Evolutionary conservation across 768 basidiomycete genomes (phyloP).

Genomic region (Macrolepiota albuminosa): DNA sequence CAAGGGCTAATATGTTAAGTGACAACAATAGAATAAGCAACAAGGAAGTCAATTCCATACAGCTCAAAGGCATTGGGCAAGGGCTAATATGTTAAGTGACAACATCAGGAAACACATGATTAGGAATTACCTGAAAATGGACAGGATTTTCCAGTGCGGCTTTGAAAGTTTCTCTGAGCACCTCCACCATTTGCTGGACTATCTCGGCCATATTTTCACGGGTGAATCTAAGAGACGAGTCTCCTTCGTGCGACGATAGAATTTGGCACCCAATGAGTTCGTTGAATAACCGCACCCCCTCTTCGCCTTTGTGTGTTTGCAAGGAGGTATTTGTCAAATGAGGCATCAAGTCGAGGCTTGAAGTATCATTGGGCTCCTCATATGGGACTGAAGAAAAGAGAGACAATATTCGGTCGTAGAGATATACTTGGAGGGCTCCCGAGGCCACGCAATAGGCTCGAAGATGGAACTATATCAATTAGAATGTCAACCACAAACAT

Average conservation of each 20-base stretch:
- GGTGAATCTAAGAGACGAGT: conserved; percentile 19
- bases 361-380: conserved; percentile 33
- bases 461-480: conserved; percentile 77
- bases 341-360: conserved; percentile 49
- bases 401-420: conserved; percentile 80
- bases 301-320: conserved; percentile 63
- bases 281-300: conserved; percentile 70
- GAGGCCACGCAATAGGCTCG: conserved; percentile 81
- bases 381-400: conserved; percentile 84
- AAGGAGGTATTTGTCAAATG: conserved; percentile 94
- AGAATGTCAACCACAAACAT: neutral
- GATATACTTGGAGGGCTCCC: conserved; percentile 73
- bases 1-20: conserved; percentile 48
- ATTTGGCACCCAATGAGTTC: conserved; percentile 70
- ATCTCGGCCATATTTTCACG: conserved; percentile 38
- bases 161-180: conserved; percentile 77
- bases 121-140: conserved; percentile 69
- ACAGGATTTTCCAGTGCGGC: conserved; percentile 80
- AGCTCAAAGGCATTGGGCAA: conserved; percentile 92
- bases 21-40: conserved; percentile 38
- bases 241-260: conserved; percentile 24
- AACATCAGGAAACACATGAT: neutral
- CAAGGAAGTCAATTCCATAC: conserved; percentile 90
- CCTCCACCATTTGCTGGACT: conserved; percentile 53
- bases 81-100: conserved; percentile 40